phyloP scores from a whole-genome alignment of 306 rosid genomes.

The Mimosa bimucronata region DNA sequence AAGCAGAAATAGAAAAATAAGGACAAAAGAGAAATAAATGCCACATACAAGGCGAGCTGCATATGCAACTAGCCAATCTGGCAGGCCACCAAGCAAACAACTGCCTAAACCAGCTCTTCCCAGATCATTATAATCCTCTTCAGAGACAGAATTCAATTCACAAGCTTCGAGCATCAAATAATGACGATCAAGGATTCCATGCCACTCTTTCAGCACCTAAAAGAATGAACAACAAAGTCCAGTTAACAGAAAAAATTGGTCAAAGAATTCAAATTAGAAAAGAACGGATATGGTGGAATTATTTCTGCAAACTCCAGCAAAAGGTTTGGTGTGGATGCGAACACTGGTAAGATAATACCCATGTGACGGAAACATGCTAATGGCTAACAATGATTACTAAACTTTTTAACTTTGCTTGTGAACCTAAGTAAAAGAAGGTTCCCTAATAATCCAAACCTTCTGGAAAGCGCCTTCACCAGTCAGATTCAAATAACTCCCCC shows the following conservation, averaged over 20 bases:
- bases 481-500: conserved; percentile 97
- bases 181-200: conserved; percentile 88
- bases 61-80: conserved; percentile 96
- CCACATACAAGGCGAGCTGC: conserved; percentile 90
- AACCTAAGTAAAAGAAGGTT: conserved; percentile 9
- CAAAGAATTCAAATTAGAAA: conserved; percentile 6
- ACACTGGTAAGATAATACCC: conserved; percentile 22
- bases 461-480: conserved; percentile 97
- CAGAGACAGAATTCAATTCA: conserved; percentile 76
- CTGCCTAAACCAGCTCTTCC: conserved; percentile 97
- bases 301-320: conserved; percentile 23
- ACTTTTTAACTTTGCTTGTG: conserved; percentile 1
- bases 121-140: conserved; percentile 88
- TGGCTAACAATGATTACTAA: not conserved
- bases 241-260: conserved; percentile 36
- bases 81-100: conserved; percentile 96
- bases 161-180: conserved; percentile 94
- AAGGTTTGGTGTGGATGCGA: not conserved
- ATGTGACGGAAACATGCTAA: conserved; percentile 16
- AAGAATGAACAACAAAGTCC: conserved; percentile 30
- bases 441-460: conserved; percentile 53
- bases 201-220: conserved; percentile 91
- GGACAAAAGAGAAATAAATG: conserved; percentile 25
- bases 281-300: conserved; percentile 17
- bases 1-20: not conserved